phyloP scores from a whole-genome alignment of 192 early-diverging fungal genomes.

The Coemansia sp. region DNA sequence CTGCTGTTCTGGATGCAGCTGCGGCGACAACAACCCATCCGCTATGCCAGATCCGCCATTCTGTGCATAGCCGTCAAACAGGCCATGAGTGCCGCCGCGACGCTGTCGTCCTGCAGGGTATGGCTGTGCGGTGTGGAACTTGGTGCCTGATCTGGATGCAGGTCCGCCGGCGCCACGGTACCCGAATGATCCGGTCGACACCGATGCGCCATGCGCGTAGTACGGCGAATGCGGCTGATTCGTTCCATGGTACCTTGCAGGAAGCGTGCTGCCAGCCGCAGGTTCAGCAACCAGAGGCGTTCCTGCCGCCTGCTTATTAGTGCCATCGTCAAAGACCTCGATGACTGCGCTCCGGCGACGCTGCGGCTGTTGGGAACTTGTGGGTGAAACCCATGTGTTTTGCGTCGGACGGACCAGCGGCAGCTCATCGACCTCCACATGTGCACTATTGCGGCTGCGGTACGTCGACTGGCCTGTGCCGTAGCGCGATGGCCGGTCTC shows the following conservation, averaged over 20 bases:
- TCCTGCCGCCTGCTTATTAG: not conserved
- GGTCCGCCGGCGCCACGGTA: conserved; percentile 12
- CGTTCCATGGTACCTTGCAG: conserved; percentile 47
- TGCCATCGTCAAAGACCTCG: conserved; percentile 28
- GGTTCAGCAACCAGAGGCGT: too few relatives aligned
- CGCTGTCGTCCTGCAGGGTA: not conserved
- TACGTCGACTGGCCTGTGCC: conserved; percentile 22
- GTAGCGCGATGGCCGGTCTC: conserved; percentile 29
- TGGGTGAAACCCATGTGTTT: conserved; percentile 18
- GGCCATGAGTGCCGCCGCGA: conserved; percentile 7
- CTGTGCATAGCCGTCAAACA: conserved; percentile 1
- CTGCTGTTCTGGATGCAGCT: not conserved
- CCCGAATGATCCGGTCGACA: conserved; percentile 6
- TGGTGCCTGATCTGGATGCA: not conserved
- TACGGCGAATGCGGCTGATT: conserved; percentile 50
- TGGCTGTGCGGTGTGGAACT: conserved; percentile 3
- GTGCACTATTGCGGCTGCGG: conserved; percentile 45
- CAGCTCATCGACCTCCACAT: conserved; percentile 47
- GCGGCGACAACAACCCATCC: not conserved
- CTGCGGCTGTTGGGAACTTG: too few relatives aligned
- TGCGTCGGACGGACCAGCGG: conserved; percentile 39
- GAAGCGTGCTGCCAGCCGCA: conserved; percentile 8
- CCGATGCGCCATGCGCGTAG: conserved; percentile 42
- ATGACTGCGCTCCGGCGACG: conserved; percentile 40
- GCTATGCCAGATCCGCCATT: not conserved